These are phyloP conservation scores for Aspergillus clavatus DNA, from an alignment of 2,329 filamentous ascomycete species.

Conservation along the genomic window DNA sequence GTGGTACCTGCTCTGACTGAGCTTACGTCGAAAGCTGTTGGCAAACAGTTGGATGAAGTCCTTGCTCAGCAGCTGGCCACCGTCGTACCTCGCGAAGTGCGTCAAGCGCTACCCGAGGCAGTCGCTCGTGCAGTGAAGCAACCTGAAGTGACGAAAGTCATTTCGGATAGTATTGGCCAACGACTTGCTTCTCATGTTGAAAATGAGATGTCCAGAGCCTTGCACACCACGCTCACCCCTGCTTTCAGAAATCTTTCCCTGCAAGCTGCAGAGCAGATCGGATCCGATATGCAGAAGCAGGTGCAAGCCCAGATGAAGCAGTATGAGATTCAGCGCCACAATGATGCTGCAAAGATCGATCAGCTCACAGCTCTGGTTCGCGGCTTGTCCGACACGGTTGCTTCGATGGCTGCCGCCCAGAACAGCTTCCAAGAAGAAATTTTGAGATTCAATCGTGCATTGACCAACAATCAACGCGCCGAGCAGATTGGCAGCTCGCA, in stretches of 20 bases:
- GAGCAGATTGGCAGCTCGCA: conserved; percentile 14
- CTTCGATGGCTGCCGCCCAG: conserved; percentile 41
- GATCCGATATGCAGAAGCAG: conserved; percentile 62
- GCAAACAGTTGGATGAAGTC: conserved; percentile 65
- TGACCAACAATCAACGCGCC: conserved; percentile 22
- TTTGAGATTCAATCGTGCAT: conserved; percentile 30
- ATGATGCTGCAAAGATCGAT: conserved; percentile 55
- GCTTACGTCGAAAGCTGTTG: conserved; percentile 62
- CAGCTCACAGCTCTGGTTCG: conserved; percentile 55
- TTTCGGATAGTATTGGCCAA: conserved; percentile 67
- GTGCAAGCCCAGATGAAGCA: conserved; percentile 50
- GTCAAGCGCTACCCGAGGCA: conserved; percentile 62
- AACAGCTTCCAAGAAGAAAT: conserved; percentile 40
- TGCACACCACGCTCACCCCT: conserved; percentile 62
- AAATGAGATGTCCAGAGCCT: conserved; percentile 57
- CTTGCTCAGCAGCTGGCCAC: conserved; percentile 63
- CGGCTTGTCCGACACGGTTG: conserved; percentile 50
- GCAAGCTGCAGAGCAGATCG: conserved; percentile 63
- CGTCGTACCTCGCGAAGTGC: conserved; percentile 67
- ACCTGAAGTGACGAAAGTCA: conserved; percentile 64
- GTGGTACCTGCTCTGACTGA: conserved; percentile 71
- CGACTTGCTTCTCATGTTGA: conserved; percentile 66
- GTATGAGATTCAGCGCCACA: conserved; percentile 48
- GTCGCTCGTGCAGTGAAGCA: conserved; percentile 66
- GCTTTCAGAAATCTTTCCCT: conserved; percentile 61